These are phyloP conservation scores for Penicillium simplicissimum DNA, from an alignment of 495 filamentous ascomycete genomes.

Conservation along the genomic window DNA sequence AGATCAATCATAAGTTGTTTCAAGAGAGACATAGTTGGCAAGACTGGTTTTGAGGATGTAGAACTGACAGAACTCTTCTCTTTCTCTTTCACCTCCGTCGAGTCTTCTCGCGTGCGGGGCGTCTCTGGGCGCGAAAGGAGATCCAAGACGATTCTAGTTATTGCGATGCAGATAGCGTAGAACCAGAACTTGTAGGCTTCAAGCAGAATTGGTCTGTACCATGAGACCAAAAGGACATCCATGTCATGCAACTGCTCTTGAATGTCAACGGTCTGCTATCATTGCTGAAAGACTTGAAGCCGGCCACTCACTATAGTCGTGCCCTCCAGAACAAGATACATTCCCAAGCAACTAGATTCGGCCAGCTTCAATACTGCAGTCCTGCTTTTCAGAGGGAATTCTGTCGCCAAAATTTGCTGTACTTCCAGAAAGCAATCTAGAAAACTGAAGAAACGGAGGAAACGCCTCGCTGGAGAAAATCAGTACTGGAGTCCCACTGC, in stretches of 20 bases:
- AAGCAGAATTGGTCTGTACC: conserved; percentile 17
- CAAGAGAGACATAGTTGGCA: conserved; percentile 6
- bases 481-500: conserved; percentile 1
- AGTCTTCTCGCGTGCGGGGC: background rate
- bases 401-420: conserved; percentile 7
- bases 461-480: conserved; percentile 12
- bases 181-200: conserved; percentile 26
- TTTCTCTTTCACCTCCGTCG: background rate
- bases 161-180: conserved; percentile 17
- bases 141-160: conserved; percentile 6
- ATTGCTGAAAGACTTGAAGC: background rate
- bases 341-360: conserved; percentile 16
- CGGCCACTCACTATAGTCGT: conserved; percentile 14
- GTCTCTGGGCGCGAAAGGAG: conserved; percentile 4
- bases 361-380: conserved; percentile 10
- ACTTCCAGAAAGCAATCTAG: conserved; percentile 17
- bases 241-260: conserved; percentile 18
- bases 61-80: background rate
- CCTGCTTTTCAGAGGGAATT: background rate
- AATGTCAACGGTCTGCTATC: background rate
- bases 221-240: conserved; percentile 16
- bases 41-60: background rate
- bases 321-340: conserved; percentile 19
- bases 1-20: conserved; percentile 13
- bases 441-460: conserved; percentile 21